Evolutionary conservation across 2,329 filamentous ascomycete species (phyloP).

Genomic region (Hymenoscyphus albidus): DNA sequence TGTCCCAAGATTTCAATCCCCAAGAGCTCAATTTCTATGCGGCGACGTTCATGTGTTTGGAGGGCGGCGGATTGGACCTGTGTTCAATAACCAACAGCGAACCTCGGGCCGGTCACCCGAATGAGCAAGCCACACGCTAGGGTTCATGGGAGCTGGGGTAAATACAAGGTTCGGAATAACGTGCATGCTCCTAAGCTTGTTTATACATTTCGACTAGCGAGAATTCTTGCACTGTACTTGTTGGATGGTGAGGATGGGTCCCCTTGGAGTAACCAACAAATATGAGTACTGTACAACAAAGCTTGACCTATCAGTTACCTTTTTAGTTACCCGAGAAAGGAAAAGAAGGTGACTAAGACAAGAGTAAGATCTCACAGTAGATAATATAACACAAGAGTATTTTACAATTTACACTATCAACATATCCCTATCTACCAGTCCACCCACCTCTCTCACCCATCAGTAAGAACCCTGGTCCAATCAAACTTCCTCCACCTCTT

Average conservation of each 20-base stretch:
- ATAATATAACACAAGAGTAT: background rate
- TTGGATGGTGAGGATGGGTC: too few relatives aligned
- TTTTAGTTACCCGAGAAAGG: too few relatives aligned
- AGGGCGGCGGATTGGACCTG: background rate
- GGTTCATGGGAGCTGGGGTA: background rate
- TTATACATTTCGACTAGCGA: too few relatives aligned
- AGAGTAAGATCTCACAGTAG: too few relatives aligned
- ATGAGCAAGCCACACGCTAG: background rate
- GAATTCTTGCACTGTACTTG: too few relatives aligned
- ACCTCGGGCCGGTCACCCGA: background rate
- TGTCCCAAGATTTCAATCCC: background rate
- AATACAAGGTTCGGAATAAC: too few relatives aligned
- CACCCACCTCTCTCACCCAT: constrained; percentile 20
- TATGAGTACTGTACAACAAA: too few relatives aligned
- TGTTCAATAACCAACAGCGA: background rate
- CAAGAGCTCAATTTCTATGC: background rate
- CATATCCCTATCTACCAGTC: background rate
- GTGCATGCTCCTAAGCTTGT: too few relatives aligned
- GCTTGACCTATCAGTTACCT: too few relatives aligned
- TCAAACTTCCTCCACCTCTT: constrained; percentile 91
- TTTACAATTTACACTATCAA: background rate
- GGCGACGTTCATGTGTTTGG: background rate
- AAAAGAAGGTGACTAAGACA: too few relatives aligned
- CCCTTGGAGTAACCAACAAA: too few relatives aligned
- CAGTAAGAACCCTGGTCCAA: constrained; percentile 63